Conservation (phyloP, 164 flowering plant species). For the Vitis labrusca region DNA sequence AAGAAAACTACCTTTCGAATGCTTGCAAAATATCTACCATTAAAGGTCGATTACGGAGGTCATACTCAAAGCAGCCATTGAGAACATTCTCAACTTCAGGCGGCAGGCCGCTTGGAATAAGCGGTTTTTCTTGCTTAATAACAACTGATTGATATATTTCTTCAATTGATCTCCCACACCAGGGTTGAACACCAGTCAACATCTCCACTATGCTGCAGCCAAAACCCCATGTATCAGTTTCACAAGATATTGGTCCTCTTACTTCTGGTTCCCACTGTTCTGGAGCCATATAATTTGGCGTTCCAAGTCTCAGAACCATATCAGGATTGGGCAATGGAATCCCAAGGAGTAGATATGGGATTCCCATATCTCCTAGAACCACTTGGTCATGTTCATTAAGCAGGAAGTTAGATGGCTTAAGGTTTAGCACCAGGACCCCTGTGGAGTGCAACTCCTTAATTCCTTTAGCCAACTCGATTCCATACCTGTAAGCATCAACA, state of each 20-base stretch:
- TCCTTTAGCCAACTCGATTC: conserved; percentile 68
- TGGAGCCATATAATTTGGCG: conserved; percentile 95
- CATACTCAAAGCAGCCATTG: conserved; percentile 88
- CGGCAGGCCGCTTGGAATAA: conserved; percentile 77
- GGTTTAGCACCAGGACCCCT: conserved; percentile 69
- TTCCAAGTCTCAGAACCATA: conserved; percentile 62
- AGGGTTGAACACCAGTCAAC: conserved; percentile 78
- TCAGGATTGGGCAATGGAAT: conserved; percentile 55
- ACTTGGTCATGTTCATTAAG: conserved; percentile 66
- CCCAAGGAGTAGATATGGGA: conserved; percentile 70
- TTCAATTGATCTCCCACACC: conserved; percentile 71
- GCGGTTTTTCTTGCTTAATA: conserved; percentile 71
- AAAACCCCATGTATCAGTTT: conserved; percentile 97
- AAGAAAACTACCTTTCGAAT: conserved; percentile 53
- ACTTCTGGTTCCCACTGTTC: conserved; percentile 93
- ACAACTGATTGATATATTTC: conserved; percentile 72
- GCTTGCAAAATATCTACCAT: conserved; percentile 64
- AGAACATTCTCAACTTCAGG: conserved; percentile 72
- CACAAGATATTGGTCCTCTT: conserved; percentile 85
- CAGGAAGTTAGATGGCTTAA: conserved; percentile 84
- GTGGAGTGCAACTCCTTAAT: conserved; percentile 65
- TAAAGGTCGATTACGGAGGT: conserved; percentile 72
- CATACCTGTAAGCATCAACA: conserved; percentile 57
- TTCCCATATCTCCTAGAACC: conserved; percentile 75
- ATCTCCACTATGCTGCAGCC: conserved; percentile 89